Evolutionary conservation across 768 basidiomycete species (phyloP).

Genomic region (Lyophyllum semitale): DNA sequence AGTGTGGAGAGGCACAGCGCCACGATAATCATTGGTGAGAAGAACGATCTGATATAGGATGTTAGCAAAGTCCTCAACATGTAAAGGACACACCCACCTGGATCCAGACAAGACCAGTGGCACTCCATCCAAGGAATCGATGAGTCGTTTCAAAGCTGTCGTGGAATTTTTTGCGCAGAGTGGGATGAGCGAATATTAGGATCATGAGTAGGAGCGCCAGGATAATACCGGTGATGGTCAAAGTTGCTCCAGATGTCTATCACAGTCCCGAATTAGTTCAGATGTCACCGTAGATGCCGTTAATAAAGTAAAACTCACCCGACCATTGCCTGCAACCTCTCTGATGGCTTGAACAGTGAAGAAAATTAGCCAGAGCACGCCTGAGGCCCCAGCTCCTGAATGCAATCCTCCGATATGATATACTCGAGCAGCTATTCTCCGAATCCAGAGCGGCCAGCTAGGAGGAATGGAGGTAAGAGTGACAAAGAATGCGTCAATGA

Average conservation of each 20-base stretch:
- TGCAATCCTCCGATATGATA: conserved; percentile 66
- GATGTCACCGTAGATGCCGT: background rate
- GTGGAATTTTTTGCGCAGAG: conserved; percentile 35
- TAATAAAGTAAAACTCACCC: conserved; percentile 24
- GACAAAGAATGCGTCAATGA: conserved; percentile 58
- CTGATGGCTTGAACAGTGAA: conserved; percentile 53
- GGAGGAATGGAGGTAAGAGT: conserved; percentile 45
- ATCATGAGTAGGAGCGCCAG: conserved; percentile 32
- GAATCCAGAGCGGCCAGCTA: conserved; percentile 58
- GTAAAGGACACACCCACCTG: conserved; percentile 24
- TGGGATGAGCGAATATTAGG: conserved; percentile 40
- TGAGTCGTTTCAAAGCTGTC: conserved; percentile 43
- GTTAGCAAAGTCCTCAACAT: background rate
- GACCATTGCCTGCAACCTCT: conserved; percentile 40
- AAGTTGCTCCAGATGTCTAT: conserved; percentile 1
- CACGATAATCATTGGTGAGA: conserved; percentile 43
- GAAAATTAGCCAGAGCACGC: conserved; percentile 51
- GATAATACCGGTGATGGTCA: conserved; percentile 7
- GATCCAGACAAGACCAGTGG: conserved; percentile 42
- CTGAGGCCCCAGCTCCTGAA: conserved; percentile 56
- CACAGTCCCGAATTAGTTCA: background rate
- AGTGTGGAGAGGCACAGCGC: conserved; percentile 9
- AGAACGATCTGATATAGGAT: background rate
- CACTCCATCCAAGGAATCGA: conserved; percentile 47
- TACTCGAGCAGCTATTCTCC: conserved; percentile 56